Conservation (phyloP, 2,329 filamentous ascomycete species). For the Aspergillus quadrilineatus region DNA sequence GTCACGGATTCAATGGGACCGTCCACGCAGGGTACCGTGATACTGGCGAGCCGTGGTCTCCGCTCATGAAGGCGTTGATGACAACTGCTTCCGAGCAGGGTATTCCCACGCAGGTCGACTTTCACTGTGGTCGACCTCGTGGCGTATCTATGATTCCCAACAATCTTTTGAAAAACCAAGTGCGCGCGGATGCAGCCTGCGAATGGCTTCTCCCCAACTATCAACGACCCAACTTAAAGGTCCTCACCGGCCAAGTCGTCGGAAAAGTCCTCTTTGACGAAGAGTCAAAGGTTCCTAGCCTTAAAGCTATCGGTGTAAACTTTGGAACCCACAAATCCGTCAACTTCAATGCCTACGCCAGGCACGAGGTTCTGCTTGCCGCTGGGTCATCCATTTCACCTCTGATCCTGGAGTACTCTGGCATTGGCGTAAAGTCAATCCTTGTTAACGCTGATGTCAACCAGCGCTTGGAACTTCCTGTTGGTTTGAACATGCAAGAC, state of each 20-base stretch:
- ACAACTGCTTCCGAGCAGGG: constrained; percentile 15
- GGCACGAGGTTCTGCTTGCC: too few species aligned
- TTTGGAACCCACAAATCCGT: too few species aligned
- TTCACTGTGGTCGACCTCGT: constrained; percentile 28
- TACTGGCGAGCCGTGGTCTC: constrained; percentile 21
- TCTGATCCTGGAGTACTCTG: too few species aligned
- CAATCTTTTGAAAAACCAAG: constrained; percentile 24
- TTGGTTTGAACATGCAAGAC: constrained; percentile 33
- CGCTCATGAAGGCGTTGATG: constrained; percentile 27
- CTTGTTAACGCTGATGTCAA: constrained; percentile 19
- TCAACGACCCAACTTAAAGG: constrained; percentile 17
- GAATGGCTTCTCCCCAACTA: constrained; percentile 30
- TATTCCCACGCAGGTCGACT: constrained; percentile 21
- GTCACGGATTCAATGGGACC: constrained; percentile 26
- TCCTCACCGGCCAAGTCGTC: constrained; percentile 29
- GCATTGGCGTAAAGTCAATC: constrained; percentile 25
- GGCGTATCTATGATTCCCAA: constrained; percentile 34
- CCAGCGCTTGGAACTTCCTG: constrained; percentile 27
- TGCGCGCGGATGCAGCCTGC: constrained; percentile 29
- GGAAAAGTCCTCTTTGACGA: constrained; percentile 24
- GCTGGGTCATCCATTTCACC: too few species aligned
- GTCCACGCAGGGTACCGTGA: constrained; percentile 26
- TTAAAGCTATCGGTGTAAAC: too few species aligned
- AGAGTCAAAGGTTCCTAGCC: neutral
- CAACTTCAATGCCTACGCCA: too few species aligned